Evolutionary conservation across 2,329 filamentous ascomycete genomes (phyloP), one percentile per base, ranked within the genome.

Genomic region (Beauveria rudraprayagi): DNA sequence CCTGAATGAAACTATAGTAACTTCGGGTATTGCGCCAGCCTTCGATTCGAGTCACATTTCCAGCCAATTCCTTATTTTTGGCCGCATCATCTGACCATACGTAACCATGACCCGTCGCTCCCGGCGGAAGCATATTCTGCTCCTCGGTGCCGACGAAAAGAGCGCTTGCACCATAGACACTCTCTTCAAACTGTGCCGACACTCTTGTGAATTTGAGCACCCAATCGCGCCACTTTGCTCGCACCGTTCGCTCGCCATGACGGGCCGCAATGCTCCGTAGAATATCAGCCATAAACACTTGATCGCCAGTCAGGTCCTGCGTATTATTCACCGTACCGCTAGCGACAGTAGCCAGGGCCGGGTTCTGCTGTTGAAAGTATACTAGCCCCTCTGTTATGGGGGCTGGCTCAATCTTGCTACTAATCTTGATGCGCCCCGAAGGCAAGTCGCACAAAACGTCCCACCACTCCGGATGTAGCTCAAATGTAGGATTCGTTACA

Each of bases 381-480:
- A 87, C 72, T 10, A 94, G 80, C 0, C 93, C 93, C 68, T 99
- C 94, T 0, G 92, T 97, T 4, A 89, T 75, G 1, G 88, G 84
- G 0, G 92, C 89, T 24, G 83, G 75, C 64, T 97, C 93, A 65
- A 97, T 92, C 67, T 87, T 88, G 71, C 84, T 91, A 69, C 91
- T 96, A 69, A 99, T 97, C 75, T 94, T 96, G 80, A 99, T 92
- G 48, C 92, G 87, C 10, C 94, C 94, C 1, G 88, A 93, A 0
- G 92, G 89, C 47, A 99, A 79, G 73, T 99, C 94, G 73, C 94
- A 99, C 14, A 99, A 81, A 10, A 99, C 77, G 74, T 99, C 94
- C 94, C 94, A 99, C 94, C 94, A 99, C 71, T 97, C 92, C 0
- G 90, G 90, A 69, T 97, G 93, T 69, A 92, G 86, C 64, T 93